Base-by-base conservation (phyloP, 192 early-diverging fungal genomes). In the Coemansia sp. region DNA sequence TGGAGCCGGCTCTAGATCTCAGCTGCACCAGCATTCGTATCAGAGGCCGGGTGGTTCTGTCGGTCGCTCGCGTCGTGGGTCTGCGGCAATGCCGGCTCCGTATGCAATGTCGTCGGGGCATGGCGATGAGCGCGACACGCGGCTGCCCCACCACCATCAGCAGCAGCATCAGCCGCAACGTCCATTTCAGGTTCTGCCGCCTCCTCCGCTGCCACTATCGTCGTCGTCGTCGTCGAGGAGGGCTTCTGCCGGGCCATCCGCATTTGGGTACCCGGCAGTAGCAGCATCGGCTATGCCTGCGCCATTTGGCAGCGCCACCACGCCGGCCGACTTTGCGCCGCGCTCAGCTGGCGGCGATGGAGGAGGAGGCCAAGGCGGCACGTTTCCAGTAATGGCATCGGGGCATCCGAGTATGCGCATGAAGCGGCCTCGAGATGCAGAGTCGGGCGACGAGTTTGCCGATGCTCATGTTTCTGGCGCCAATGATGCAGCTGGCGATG, bases 341-440 rank as follows among this genome's bases (percentile, higher is more conserved):
- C 70, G 57, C 16, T 58, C 13, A 18, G 55, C 29, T 33, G 55
- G 55, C 4, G 27, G 20, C 5, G 31, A 3, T 10, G 55, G 15
- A 3, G 52, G 15, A 3, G 52, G 24, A 13, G 52, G 29, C 53
- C 53, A 57, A 29, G 53, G 13, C 16, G 33, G 55, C 12, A 1
- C 33, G 29, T 33, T 58, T 2, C 55, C 55, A 34, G 55, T 31
- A 31, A 16, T 33, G 13, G 65, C 64, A 24, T 41, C 69, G 11
- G 68, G 64, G 29, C 39, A 65, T 55, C 55, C 70, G 40, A 47
- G 47, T 16, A 39, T 58, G 27, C 73, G 79, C 36, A 50, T 62
- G 39, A 76, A 73, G 74, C 79, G 74, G 36, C 68, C 65, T 10
- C 55, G 71, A 8, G 68, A 70, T 40, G 68, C 40, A 29, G 72